phyloP scores from a whole-genome alignment of 352 stramenopile species.

The Elongisporangium anandrum region DNA sequence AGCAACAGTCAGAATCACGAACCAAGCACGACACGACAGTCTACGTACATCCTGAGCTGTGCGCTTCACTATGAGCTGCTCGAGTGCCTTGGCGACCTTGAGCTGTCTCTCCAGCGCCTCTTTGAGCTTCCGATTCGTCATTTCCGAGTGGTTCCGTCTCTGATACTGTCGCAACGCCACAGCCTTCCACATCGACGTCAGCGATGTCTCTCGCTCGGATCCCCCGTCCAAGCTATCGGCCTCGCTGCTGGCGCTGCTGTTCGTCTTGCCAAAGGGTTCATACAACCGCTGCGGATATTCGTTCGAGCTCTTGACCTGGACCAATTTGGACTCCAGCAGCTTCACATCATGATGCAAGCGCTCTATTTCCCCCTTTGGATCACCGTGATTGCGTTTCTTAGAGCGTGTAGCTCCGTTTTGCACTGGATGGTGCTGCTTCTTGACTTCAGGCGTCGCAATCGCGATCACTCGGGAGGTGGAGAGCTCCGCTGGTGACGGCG shows the following conservation, averaged over 20 bases:
- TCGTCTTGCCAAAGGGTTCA: neutral
- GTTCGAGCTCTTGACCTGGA: neutral
- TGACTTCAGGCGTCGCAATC: neutral
- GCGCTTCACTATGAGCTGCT: neutral
- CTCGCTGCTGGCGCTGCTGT: neutral
- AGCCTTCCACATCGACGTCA: neutral
- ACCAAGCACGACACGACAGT: neutral
- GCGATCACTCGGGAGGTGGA: neutral
- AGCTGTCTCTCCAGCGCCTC: neutral
- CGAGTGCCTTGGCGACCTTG: neutral
- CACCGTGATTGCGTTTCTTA: neutral
- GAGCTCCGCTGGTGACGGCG: neutral
- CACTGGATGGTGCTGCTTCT: neutral
- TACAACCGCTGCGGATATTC: neutral
- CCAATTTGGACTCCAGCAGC: neutral
- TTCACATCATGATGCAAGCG: neutral
- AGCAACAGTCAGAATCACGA: neutral
- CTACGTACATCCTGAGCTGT: neutral
- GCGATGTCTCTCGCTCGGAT: too few species aligned
- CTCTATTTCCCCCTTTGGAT: neutral
- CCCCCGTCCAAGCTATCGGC: neutral
- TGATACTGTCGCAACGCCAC: neutral
- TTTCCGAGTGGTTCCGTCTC: neutral
- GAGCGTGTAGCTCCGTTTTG: too few species aligned
- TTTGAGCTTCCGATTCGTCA: neutral